phyloP scores from a whole-genome alignment of 768 basidiomycete species.

The Tulasnella sp. region DNA sequence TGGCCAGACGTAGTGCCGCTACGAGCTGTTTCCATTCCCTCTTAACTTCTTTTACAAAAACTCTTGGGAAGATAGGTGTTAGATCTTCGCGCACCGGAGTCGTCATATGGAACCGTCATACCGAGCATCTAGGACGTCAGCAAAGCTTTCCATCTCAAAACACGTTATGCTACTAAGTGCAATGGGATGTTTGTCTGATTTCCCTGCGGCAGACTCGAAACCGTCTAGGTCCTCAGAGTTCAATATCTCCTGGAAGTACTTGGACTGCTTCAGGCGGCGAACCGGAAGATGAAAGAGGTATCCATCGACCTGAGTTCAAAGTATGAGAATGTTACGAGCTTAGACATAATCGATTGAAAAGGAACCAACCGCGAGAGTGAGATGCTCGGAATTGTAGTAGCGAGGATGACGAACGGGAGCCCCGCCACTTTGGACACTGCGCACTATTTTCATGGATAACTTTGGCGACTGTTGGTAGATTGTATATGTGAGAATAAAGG shows the following conservation, averaged over 20 bases:
- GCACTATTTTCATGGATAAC: no score
- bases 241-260: conserved; percentile 28
- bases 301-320: not conserved
- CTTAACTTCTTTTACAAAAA: not conserved
- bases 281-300: not conserved
- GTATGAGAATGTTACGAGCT: no score
- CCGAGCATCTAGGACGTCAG: not conserved
- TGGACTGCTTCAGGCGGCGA: not conserved
- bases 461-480: no score
- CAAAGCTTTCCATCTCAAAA: conserved; percentile 17
- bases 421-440: no score
- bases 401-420: not conserved
- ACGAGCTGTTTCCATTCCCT: not conserved
- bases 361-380: not conserved
- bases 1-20: conserved; percentile 6
- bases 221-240: not conserved
- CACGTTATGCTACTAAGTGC: not conserved
- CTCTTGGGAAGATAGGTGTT: not conserved
- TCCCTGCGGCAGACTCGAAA: not conserved
- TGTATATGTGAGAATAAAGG: no score
- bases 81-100: not conserved
- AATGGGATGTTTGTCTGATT: conserved; percentile 5
- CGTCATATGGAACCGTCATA: not conserved
- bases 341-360: no score
- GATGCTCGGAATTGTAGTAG: not conserved